These are phyloP conservation scores for Fusarium chuoi DNA, from an alignment of 2,329 filamentous ascomycete species.

Conservation along the genomic window DNA sequence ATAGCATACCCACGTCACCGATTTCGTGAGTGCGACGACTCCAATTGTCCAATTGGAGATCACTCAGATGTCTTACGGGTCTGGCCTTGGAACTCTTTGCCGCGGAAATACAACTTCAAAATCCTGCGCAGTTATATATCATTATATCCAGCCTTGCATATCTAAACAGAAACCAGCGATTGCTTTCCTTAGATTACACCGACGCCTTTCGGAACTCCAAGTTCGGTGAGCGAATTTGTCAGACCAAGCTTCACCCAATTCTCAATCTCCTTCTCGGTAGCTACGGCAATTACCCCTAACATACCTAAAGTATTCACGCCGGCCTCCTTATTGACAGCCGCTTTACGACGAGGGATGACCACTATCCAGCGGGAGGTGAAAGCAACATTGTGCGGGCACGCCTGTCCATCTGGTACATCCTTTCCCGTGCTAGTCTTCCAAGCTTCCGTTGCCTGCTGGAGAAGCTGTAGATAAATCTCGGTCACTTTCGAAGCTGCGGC, in stretches of 20 bases:
- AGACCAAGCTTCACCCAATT: not conserved
- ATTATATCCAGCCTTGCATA: too few species aligned
- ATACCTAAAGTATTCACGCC: not conserved
- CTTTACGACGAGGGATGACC: not conserved
- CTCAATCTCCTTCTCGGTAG: not conserved
- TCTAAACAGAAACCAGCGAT: not conserved
- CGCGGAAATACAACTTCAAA: not conserved
- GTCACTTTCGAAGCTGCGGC: accelerated
- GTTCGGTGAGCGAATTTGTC: not conserved
- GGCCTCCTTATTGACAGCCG: not conserved
- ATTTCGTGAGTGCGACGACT: accelerated
- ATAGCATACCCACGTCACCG: not conserved
- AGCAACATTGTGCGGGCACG: not conserved
- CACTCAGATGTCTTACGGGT: not conserved
- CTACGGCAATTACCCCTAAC: not conserved
- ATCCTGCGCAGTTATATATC: not conserved
- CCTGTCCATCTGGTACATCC: not conserved
- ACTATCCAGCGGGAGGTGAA: constrained; percentile 6
- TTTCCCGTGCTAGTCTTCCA: not conserved
- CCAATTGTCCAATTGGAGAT: not conserved
- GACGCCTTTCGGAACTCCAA: not conserved
- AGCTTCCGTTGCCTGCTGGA: not conserved
- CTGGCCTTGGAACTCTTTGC: not conserved
- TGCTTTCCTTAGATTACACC: too few species aligned
- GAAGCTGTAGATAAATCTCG: not conserved